Base-by-base conservation (phyloP, 2,329 filamentous ascomycete genomes). In the Penicillium rolfsii region DNA sequence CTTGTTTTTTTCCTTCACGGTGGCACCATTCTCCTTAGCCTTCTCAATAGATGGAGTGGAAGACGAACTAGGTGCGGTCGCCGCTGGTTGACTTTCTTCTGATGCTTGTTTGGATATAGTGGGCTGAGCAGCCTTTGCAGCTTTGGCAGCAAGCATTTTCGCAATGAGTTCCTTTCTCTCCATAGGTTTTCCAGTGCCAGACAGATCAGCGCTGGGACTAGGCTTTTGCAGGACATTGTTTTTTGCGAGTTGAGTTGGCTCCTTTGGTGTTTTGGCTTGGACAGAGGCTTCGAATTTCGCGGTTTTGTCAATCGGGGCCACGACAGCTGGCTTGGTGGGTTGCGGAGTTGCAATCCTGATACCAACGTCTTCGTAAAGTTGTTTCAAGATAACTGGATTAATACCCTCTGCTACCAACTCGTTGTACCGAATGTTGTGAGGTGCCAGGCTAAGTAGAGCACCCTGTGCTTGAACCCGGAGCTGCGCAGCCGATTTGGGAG, bases 81-180 rank as follows among this genome's bases (percentile, higher is more conserved):
- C 58, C 19, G n/a, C 53, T 24, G 40, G 41, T 57, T 38, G 61
- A 36, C 49, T 40, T 52, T 55, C 38, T 53, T 33, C 53, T 26
- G 66, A 40, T 7, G 52, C 12, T 43, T 65, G 59, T n/a, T 67
- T 70, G 14, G 68, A 57, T 45, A 52, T 54, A 16, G 63, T 48
- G 12, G 58, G 33, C 14, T 66, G 67, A 33, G 72, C 56, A 28
- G 68, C 63, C 58, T 88, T 90, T 36, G 85, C 85, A 55, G 83
- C 84, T 73, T 91, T 93, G 1, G 86, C 87, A n/a, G 90, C 90
- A 57, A 93, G 81, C 58, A 93, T 83, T 52, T 89, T 86, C 4
- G 90, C 90, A 61, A 94, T 91, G 45, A 91, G 86, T 65, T 92
- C 90, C 67, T 91, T 91, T 24, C 91, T 84, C 70, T 90, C 87